These are phyloP conservation scores for Xylariaceae sp. DNA, from an alignment of 2,329 filamentous ascomycete species.

Conservation along the genomic window DNA sequence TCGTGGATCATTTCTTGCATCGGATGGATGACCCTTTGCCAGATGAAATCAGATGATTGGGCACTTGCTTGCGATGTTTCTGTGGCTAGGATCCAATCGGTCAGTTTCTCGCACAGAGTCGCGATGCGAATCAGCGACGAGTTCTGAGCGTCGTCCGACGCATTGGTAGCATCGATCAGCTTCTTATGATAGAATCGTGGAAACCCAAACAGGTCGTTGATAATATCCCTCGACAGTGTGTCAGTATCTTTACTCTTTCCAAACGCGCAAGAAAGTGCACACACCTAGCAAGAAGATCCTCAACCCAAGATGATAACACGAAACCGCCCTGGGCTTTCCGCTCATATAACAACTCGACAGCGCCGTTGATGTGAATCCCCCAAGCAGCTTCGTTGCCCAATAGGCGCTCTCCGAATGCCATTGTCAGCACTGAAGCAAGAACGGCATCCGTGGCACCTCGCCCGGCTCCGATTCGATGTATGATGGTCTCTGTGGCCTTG, in stretches of 20 bases:
- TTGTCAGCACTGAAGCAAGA: conserved; percentile 23
- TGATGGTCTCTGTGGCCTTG: conserved; percentile 21
- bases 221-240: conserved; percentile 6
- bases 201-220: conserved; percentile 16
- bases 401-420: conserved; percentile 26
- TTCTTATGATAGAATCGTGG: conserved; percentile 17
- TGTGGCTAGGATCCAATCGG: not conserved
- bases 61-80: not conserved
- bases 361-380: conserved; percentile 23
- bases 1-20: conserved; percentile 3
- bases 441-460: conserved; percentile 21
- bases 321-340: conserved; percentile 5
- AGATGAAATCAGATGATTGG: conserved; percentile 1
- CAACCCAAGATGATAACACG: conserved; percentile 6
- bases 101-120: conserved; percentile 1
- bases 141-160: not conserved
- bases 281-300: conserved; percentile 8
- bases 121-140: conserved; percentile 1
- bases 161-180: not conserved
- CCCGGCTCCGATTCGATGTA: conserved; percentile 18
- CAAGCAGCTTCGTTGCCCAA: conserved; percentile 16
- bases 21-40: not conserved
- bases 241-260: not conserved
- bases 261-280: not conserved
- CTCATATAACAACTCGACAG: conserved; percentile 15